phyloP scores from a whole-genome alignment of 2,329 filamentous ascomycete species.

The Cytospora leucostoma region DNA sequence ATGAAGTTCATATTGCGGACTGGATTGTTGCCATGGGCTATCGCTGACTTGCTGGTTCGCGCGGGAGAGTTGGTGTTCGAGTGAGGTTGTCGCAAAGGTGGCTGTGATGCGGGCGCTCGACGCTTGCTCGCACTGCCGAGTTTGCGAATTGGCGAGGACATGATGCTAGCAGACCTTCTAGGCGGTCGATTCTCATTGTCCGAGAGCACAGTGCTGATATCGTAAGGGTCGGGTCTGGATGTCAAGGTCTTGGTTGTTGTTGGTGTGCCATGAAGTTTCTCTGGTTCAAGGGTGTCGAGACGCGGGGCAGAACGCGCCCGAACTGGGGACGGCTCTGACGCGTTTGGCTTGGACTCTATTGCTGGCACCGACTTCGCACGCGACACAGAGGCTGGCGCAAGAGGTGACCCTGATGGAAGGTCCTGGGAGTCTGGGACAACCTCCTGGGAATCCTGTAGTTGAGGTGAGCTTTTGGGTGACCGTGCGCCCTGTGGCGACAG shows the following conservation, averaged over 20 bases:
- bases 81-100: neutral
- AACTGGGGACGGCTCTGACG: neutral
- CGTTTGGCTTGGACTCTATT: neutral
- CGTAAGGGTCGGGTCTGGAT: slow-evolving; percentile 23
- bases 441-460: slow-evolving; percentile 7
- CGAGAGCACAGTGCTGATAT: slow-evolving; percentile 15
- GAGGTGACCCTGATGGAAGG: neutral
- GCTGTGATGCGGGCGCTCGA: neutral
- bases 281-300: neutral
- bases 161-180: neutral
- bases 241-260: neutral
- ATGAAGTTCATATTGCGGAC: neutral
- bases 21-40: neutral
- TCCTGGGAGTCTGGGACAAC: slow-evolving; percentile 16
- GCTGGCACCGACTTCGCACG: neutral
- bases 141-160: slow-evolving; percentile 18
- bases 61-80: neutral
- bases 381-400: neutral
- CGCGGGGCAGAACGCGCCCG: neutral
- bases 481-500: neutral
- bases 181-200: slow-evolving; percentile 5
- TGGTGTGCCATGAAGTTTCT: neutral
- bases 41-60: neutral
- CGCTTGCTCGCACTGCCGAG: slow-evolving; percentile 13
- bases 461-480: neutral